Conservation (phyloP, 371 early-diverging fungal genomes). For the Actinomucor elegans region DNA sequence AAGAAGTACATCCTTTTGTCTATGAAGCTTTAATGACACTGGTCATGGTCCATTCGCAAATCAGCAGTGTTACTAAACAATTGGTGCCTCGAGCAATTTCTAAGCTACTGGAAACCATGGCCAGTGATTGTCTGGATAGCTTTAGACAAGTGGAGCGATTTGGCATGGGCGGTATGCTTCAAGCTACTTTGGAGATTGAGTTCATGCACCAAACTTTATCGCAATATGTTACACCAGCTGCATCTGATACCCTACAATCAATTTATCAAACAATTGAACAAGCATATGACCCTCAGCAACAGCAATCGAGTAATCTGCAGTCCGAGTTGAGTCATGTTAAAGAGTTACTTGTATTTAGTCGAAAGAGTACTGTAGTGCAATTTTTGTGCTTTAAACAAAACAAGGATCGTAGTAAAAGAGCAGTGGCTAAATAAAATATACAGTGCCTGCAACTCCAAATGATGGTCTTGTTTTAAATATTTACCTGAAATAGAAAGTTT, state of each 20-base stretch:
- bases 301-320: conserved; percentile 52
- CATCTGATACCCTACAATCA: conserved; percentile 61
- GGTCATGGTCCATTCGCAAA: conserved; percentile 91
- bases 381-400: conserved; percentile 73
- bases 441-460: no score
- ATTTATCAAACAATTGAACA: conserved; percentile 74
- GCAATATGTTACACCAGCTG: conserved; percentile 65
- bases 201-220: conserved; percentile 79
- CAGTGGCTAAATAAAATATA: no score
- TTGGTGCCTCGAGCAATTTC: conserved; percentile 78
- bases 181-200: conserved; percentile 86
- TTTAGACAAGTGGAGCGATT: conserved; percentile 82
- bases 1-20: conserved; percentile 88
- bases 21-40: conserved; percentile 82
- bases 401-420: conserved; percentile 42
- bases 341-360: conserved; percentile 61
- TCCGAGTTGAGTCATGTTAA: conserved; percentile 65
- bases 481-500: no score
- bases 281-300: conserved; percentile 59
- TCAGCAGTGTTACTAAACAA: conserved; percentile 74
- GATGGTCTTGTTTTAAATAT: no score
- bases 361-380: conserved; percentile 71
- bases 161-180: conserved; percentile 89
- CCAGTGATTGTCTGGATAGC: conserved; percentile 74
- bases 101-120: conserved; percentile 67